Percentiles rank a stretch among this genome's conserved stretches.
These are phyloP conservation scores for Metschnikowia anglica DNA, from an alignment of 805 yeast species.

Conservation along the genomic window DNA sequence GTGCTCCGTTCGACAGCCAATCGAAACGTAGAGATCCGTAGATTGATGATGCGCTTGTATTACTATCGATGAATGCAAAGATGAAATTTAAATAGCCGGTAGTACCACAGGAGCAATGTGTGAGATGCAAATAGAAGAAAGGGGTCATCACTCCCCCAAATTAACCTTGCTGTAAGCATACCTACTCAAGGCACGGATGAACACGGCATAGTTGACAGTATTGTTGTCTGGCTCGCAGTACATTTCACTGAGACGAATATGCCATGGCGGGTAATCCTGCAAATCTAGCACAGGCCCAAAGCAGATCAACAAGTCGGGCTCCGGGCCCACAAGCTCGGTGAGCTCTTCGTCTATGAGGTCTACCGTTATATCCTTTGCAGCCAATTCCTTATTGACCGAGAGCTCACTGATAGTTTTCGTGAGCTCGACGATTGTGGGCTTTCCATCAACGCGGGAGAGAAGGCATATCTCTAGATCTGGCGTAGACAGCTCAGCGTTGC, in stretches of 20 bases:
- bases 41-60: no score
- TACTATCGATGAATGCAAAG: no score
- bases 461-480: conserved; percentile 61
- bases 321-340: conserved; percentile 76
- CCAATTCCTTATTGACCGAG: conserved; percentile 58
- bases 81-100: no score
- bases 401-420: conserved; percentile 83
- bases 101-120: no score
- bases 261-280: conserved; percentile 99
- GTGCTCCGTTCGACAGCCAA: no score
- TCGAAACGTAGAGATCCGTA: no score
- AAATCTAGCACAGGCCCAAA: conserved; percentile 87
- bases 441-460: conserved; percentile 77
- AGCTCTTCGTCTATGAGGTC: conserved; percentile 74
- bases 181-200: conserved; percentile 70
- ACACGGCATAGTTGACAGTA: conserved; percentile 78
- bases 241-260: conserved; percentile 82
- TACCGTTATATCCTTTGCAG: conserved; percentile 66
- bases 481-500: conserved; percentile 28
- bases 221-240: conserved; percentile 88
- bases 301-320: conserved; percentile 83
- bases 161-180: conserved; percentile 82
- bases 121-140: conserved; percentile 11
- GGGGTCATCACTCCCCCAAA: conserved; percentile 65
- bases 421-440: conserved; percentile 83